Percentiles rank a stretch among this genome's conserved stretches.
Conservation (phyloP, 768 basidiomycete genomes). For the Clathrus columnatus region DNA sequence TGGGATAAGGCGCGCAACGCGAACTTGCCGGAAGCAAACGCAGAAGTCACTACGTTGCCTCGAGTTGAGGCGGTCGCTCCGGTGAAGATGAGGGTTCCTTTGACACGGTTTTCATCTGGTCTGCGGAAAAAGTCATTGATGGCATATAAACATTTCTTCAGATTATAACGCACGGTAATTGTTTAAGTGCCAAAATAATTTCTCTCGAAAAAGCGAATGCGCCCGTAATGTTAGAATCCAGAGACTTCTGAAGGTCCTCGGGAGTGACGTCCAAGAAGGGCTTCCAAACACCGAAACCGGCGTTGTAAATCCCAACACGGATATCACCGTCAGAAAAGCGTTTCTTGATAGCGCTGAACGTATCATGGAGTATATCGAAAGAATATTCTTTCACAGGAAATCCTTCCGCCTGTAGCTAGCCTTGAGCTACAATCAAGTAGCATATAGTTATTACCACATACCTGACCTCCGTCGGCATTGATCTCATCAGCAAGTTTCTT, state of each 20-base stretch:
- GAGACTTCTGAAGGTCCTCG: conserved; percentile 41
- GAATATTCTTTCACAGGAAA: conserved; percentile 42
- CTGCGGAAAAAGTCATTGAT: conserved; percentile 1
- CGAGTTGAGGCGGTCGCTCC: conserved; percentile 62
- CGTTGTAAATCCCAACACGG: conserved; percentile 59
- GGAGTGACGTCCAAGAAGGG: conserved; percentile 57
- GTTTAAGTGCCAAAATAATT: conserved; percentile 50
- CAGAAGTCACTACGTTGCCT: conserved; percentile 53
- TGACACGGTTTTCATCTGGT: conserved; percentile 35
- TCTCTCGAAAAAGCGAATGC: conserved; percentile 59
- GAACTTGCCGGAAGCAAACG: conserved; percentile 56
- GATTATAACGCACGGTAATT: conserved; percentile 11
- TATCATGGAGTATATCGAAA: conserved; percentile 31
- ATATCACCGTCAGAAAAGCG: conserved; percentile 41
- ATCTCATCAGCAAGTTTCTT: conserved; percentile 46
- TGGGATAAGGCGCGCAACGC: conserved; percentile 57
- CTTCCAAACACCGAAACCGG: conserved; percentile 49
- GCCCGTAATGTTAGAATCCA: conserved; percentile 46
- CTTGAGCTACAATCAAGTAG: background rate
- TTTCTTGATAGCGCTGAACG: conserved; percentile 41
- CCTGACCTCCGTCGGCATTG: conserved; percentile 49
- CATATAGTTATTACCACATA: conserved; percentile 18
- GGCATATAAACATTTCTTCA: background rate
- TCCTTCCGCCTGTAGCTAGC: conserved; percentile 37
- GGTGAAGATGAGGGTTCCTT: conserved; percentile 62